Base-by-base conservation (phyloP, 2,329 filamentous ascomycete genomes). In the Fusarium denticulatum region DNA sequence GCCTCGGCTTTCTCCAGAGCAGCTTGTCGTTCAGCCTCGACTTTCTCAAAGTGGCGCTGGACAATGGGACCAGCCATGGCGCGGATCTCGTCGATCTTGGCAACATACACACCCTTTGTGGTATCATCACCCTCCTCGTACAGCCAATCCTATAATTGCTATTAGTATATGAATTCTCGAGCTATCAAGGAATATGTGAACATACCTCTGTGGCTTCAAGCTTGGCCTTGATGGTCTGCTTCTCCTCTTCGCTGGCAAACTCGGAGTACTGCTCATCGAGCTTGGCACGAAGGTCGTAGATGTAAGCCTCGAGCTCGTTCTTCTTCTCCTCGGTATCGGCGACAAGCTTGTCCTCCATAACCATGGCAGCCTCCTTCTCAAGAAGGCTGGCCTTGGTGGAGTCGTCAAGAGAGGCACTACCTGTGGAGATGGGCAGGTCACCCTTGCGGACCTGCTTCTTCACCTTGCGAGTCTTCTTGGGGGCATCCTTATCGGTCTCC, bases 381-480 rank as follows among this genome's bases (percentile, higher is more conserved):
- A 88, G 84, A 75, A 91, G 87, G n/a, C 86, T 80, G 70, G 91
- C 86, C 88, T 93, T 96, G 80, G 86, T 81, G 22, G 87, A 78
- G 56, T 89, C 83, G 71, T 97, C 95, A 64, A 98, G 88, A 42
- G 94, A 93, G 55, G 93, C 90, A 52, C 95, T 97, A 74, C 92
- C 95, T 69, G 93, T 89, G 66, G 93, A 91, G 76, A 99, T 92
- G 71, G 95, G 94, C 63, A 99, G 88, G 76, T 98, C 96, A 75
- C 96, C 96, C 89, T 98, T 98, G 84, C 96, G 94, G 75, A 98
- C 93, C 86, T 98, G 96, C 90, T 98, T 99, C 93, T 98, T 98
- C 78, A 99, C 94, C 88, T 98, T 98, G 82, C 96, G 93, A 60
- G 91, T 97, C 92, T 95, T 94, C 92, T 95, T 94, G 69, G 91